phyloP scores from a whole-genome alignment of 768 basidiomycete species.

The Scleroderma citrinum region DNA sequence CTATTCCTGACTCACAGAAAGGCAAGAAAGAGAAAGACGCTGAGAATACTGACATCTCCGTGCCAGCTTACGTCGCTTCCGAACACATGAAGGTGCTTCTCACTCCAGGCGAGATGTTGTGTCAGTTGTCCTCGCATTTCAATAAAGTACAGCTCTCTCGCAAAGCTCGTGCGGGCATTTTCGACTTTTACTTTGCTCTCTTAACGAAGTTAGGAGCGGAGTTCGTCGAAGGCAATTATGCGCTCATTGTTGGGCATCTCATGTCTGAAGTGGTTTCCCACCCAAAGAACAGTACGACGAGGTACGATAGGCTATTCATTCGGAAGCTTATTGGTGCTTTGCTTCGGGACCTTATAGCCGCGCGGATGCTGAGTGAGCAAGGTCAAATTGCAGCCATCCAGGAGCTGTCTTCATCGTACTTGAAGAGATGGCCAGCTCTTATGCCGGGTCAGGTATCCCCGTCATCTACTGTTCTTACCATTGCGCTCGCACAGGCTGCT shows the following conservation, averaged over 20 bases:
- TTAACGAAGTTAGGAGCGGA: conserved; percentile 66
- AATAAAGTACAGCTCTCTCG: conserved; percentile 67
- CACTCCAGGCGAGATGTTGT: conserved; percentile 73
- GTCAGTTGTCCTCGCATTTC: conserved; percentile 72
- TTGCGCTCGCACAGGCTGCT: conserved; percentile 78
- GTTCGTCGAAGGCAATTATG: conserved; percentile 82
- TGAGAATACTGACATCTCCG: conserved; percentile 52
- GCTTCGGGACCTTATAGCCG: conserved; percentile 80
- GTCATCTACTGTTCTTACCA: conserved; percentile 56
- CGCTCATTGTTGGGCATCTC: conserved; percentile 71
- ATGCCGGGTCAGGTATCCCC: conserved; percentile 82
- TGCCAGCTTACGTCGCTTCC: conserved; percentile 36
- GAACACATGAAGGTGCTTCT: conserved; percentile 66
- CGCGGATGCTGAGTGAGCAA: conserved; percentile 86
- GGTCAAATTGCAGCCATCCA: conserved; percentile 90
- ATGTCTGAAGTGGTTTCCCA: conserved; percentile 69
- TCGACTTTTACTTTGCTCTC: conserved; percentile 82
- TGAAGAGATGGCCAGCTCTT: conserved; percentile 90
- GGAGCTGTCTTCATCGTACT: conserved; percentile 73
- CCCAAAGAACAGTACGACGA: conserved; percentile 45
- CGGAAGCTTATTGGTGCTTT: conserved; percentile 72
- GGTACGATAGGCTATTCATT: conserved; percentile 71
- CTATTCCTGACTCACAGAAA: conserved; percentile 48
- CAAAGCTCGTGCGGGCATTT: conserved; percentile 75
- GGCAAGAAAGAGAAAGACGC: conserved; percentile 62